These are phyloP conservation scores for Diaporthe eres DNA, from an alignment of 2,329 filamentous ascomycete genomes.

Conservation along the genomic window DNA sequence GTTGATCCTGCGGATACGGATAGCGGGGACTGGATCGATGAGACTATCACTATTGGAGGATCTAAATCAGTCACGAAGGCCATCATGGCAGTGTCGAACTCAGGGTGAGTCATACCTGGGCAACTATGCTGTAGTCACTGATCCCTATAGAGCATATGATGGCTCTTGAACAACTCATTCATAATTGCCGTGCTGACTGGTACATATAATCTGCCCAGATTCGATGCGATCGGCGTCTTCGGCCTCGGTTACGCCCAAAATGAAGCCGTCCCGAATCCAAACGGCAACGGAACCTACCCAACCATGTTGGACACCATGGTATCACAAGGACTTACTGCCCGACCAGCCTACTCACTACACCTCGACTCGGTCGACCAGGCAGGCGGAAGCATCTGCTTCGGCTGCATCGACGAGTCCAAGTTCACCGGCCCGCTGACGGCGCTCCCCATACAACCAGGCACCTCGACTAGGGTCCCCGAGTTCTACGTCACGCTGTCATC, in stretches of 20 bases:
- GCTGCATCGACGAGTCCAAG: conserved; percentile 29
- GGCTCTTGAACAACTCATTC: background rate
- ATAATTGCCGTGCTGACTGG: background rate
- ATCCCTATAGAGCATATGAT: background rate
- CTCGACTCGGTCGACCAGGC: conserved; percentile 6
- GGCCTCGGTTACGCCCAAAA: conserved; percentile 7
- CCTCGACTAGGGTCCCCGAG: background rate
- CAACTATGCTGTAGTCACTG: background rate
- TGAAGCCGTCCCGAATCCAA: background rate
- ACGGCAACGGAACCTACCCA: conserved; percentile 19
- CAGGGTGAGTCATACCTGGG: background rate
- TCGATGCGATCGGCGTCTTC: conserved; percentile 8
- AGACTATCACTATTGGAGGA: background rate
- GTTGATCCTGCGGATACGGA: conserved; percentile 4
- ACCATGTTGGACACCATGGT: conserved; percentile 10
- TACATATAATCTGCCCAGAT: background rate
- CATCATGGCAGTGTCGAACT: conserved; percentile 2
- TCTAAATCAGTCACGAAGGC: background rate
- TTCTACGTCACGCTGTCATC: conserved; percentile 26
- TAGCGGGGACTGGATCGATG: conserved; percentile 5
- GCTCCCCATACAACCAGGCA: conserved; percentile 6
- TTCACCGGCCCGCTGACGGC: conserved; percentile 15
- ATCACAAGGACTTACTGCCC: background rate
- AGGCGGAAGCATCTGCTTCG: conserved; percentile 28
- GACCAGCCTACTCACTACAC: conserved; percentile 5